These are phyloP conservation scores for Scleroderma citrinum DNA, from an alignment of 768 basidiomycete species.

Conservation along the genomic window DNA sequence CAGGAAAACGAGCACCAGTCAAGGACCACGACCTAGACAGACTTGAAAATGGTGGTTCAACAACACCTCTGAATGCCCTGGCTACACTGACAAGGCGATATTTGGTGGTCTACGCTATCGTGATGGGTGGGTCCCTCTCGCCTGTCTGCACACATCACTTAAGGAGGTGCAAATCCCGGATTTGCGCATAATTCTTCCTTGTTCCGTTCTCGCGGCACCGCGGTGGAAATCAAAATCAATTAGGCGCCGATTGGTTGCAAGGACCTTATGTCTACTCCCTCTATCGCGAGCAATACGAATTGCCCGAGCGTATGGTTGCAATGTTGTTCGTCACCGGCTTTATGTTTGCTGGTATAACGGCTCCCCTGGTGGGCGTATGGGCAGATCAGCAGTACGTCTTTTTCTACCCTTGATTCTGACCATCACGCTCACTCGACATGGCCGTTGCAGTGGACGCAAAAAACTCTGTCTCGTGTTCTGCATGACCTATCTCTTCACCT, in stretches of 20 bases:
- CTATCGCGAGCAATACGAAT: constrained; percentile 61
- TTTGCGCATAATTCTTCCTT: background rate
- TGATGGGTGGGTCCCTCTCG: constrained; percentile 52
- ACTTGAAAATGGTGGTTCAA: constrained; percentile 28
- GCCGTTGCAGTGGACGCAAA: constrained; percentile 52
- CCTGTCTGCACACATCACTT: background rate
- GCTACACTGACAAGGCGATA: constrained; percentile 44
- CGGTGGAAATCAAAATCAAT: background rate
- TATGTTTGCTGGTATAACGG: constrained; percentile 59
- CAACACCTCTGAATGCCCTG: constrained; percentile 20
- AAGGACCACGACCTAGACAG: constrained; percentile 23
- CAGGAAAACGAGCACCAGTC: constrained; percentile 15
- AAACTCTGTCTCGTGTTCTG: constrained; percentile 66
- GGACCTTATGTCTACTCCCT: constrained; percentile 76
- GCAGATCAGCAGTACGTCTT: constrained; percentile 56
- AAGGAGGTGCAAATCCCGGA: background rate
- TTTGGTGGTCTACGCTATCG: constrained; percentile 61
- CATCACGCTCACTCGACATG: no score
- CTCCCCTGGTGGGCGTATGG: constrained; percentile 71
- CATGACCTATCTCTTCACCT: constrained; percentile 55
- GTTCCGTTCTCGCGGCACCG: constrained; percentile 2
- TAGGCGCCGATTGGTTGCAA: constrained; percentile 76
- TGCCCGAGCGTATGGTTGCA: constrained; percentile 60
- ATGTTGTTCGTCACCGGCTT: constrained; percentile 76
- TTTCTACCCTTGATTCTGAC: background rate